Evolutionary conservation across 2,329 filamentous ascomycete genomes (phyloP), one percentile per base, ranked within the genome.

Genomic region (Aspergillus sp.): DNA sequence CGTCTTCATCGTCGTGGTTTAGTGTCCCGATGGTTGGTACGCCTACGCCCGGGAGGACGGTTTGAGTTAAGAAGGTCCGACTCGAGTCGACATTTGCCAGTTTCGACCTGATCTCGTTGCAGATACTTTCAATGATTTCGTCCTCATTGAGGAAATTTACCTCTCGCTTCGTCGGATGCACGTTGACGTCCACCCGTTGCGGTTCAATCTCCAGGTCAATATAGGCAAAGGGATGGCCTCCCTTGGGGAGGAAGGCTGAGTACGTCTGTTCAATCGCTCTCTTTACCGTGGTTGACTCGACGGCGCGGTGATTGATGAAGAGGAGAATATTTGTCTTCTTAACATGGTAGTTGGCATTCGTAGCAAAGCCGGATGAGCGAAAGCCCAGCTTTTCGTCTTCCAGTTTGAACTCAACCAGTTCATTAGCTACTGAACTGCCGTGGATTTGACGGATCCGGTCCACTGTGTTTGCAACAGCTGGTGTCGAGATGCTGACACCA

Each of bases 111-210:
- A 98, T 85, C 45, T 86, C 80, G 50, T 83, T 80, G 69, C 90
- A 96, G 4, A 98, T 82, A 9, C 80, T 78, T 53, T 93, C 86
- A 41, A 93, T 85, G 41, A 98, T 94, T 57, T 98, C 93, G 53
- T 98, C 93, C 64, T 98, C 93, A 51, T 97, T 95, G 26, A 98
- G 75, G 58, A 98, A 97, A 60, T 97, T 93, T 19, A 98, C 93
- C 63, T 98, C 91, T 43, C 88, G 79, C 66, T 98, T 98, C 0
- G 93, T 98, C 0, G 93, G 93, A 65, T 98, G 93, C 0, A 98
- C 86, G 57, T 98, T 98, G 61, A 98, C 94, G 65, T 98, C 93
- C 3, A 98, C 88, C 45, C 91, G 78, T 28, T 85, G 81, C 1
- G 93, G 91, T 57, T 97, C 90, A 48, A 98, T 94, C 49, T 95